Conservation (phyloP, 2,329 filamentous ascomycete species). For the Diaporthe sp. region DNA sequence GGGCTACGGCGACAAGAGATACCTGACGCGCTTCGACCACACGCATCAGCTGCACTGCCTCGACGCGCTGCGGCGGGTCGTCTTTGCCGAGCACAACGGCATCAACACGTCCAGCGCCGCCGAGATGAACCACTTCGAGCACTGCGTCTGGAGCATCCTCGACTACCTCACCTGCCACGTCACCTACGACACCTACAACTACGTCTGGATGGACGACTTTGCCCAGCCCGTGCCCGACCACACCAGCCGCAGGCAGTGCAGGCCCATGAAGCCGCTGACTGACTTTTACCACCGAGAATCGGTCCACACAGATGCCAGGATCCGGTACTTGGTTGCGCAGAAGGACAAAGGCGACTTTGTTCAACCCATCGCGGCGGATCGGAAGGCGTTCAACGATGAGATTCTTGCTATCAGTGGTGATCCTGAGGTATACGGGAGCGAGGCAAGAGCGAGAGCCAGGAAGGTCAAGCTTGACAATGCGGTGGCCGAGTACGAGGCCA, state of each 20-base stretch:
- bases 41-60: constrained; percentile 28
- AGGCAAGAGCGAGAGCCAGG: constrained; percentile 12
- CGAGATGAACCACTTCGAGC: constrained; percentile 30
- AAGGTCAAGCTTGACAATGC: constrained; percentile 14
- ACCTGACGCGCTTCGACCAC: constrained; percentile 30
- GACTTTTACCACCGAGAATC: constrained; percentile 2
- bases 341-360: neutral
- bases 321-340: constrained; percentile 9
- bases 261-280: neutral
- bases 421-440: constrained; percentile 2
- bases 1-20: constrained; percentile 22
- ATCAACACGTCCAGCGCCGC: constrained; percentile 16
- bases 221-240: constrained; percentile 18
- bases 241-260: constrained; percentile 6
- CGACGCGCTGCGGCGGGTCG: constrained; percentile 9
- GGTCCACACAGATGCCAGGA: constrained; percentile 7
- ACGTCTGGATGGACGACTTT: constrained; percentile 31
- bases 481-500: constrained; percentile 12
- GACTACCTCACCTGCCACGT: constrained; percentile 29
- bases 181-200: constrained; percentile 25
- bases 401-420: neutral
- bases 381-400: neutral
- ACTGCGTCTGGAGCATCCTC: constrained; percentile 26
- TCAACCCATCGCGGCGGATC: constrained; percentile 1
- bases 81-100: constrained; percentile 11